phyloP scores from a whole-genome alignment of 805 yeast species.

The Saccharomyces eubayanus region DNA sequence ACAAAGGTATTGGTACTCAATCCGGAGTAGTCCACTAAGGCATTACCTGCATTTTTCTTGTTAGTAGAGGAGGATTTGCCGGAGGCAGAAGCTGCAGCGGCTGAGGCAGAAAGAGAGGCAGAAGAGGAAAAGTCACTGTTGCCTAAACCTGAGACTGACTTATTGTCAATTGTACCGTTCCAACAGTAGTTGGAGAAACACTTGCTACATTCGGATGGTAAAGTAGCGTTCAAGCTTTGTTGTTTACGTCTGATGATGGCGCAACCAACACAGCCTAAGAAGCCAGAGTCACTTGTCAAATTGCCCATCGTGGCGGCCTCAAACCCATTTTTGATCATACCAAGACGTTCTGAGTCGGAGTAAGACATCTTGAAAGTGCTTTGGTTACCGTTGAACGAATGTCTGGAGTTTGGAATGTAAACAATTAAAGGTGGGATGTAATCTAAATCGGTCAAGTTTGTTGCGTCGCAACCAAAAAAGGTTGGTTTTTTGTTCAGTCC shows the following conservation, averaged over 20 bases:
- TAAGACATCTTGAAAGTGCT: conserved; percentile 64
- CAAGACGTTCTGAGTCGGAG: conserved; percentile 44
- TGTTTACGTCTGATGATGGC: conserved; percentile 73
- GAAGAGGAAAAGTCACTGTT: conserved; percentile 9
- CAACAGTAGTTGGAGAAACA: conserved; percentile 75
- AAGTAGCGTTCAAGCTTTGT: conserved; percentile 53
- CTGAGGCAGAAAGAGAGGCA: conserved; percentile 3
- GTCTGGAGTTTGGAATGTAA: conserved; percentile 69
- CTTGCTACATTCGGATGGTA: conserved; percentile 54
- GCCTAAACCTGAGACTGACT: conserved; percentile 16
- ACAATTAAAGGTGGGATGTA: conserved; percentile 65
- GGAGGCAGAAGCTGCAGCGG: background rate
- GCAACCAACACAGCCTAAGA: conserved; percentile 72
- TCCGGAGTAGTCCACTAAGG: conserved; percentile 65
- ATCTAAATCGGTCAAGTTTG: conserved; percentile 48
- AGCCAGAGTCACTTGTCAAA: conserved; percentile 57
- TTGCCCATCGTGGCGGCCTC: conserved; percentile 60
- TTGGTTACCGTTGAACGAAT: conserved; percentile 58
- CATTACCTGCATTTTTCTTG: conserved; percentile 3
- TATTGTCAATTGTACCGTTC: conserved; percentile 40
- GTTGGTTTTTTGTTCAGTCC: conserved; percentile 63
- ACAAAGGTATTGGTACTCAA: conserved; percentile 50
- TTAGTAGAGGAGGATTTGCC: conserved; percentile 5
- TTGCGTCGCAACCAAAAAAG: conserved; percentile 75
- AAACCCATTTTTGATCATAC: conserved; percentile 66